Evolutionary conservation across 441 rosid species (phyloP).

Genomic region (Syzygium syzygioides): DNA sequence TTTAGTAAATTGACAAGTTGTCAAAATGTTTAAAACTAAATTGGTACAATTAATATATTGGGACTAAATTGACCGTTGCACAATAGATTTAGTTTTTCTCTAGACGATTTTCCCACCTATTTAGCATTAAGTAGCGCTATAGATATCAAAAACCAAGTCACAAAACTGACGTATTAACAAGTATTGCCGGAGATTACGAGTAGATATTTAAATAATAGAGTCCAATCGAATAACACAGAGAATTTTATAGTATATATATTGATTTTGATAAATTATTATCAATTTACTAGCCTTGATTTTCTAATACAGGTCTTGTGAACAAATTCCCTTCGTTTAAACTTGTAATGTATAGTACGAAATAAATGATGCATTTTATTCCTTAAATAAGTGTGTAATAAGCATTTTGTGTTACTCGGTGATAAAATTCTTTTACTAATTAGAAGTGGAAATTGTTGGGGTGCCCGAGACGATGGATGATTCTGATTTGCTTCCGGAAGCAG

Average conservation of each 20-base stretch:
- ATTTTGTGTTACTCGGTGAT: not conserved
- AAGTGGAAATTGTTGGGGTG: not conserved
- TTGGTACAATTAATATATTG: too few relatives aligned
- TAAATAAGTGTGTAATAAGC: not conserved
- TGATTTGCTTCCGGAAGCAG: not conserved
- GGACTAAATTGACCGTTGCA: too few relatives aligned
- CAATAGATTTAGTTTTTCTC: too few relatives aligned
- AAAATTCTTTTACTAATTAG: not conserved
- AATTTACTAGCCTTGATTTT: not conserved
- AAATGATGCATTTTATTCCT: not conserved
- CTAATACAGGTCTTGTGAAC: not conserved
- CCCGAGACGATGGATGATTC: not conserved
- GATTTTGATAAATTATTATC: not conserved
- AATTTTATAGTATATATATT: not conserved
- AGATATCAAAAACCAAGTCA: not conserved
- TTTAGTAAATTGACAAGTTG: too few relatives aligned
- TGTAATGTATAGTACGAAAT: not conserved
- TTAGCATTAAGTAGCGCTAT: not conserved
- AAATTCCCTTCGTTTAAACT: not conserved
- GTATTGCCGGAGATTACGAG: not conserved
- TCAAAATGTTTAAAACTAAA: too few relatives aligned
- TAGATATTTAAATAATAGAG: not conserved
- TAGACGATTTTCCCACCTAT: too few relatives aligned
- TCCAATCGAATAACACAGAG: not conserved
- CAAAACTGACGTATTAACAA: not conserved